Evolutionary conservation across 441 rosid species (phyloP).

Genomic region (Hura crepitans): DNA sequence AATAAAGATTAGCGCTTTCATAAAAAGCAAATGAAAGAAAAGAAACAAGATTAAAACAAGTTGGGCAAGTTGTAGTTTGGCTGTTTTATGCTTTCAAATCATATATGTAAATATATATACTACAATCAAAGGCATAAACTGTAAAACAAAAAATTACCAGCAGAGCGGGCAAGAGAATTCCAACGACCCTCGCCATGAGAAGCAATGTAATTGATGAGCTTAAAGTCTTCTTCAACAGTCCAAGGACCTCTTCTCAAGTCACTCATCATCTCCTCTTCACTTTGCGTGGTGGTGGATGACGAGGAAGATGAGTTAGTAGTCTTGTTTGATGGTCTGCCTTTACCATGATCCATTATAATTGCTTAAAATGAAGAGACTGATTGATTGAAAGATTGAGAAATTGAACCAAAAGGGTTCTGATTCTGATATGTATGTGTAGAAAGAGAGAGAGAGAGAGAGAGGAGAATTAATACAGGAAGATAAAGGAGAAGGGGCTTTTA

Average conservation of each 20-base stretch:
- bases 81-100: no score
- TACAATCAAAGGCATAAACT: no score
- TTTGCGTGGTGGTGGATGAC: constrained; percentile 25
- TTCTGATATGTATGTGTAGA: constrained; percentile 18
- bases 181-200: constrained; percentile 64
- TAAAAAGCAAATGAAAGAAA: neutral
- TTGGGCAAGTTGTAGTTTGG: constrained; percentile 29
- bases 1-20: neutral
- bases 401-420: neutral
- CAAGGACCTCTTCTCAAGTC: constrained; percentile 67
- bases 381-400: constrained; percentile 21
- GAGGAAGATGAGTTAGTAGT: constrained; percentile 19
- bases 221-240: constrained; percentile 72
- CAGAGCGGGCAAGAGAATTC: constrained; percentile 55
- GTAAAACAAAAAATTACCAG: constrained; percentile 38
- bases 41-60: constrained; percentile 28
- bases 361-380: constrained; percentile 32
- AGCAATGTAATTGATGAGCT: constrained; percentile 50
- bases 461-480: constrained; percentile 28
- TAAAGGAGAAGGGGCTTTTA: constrained; percentile 40
- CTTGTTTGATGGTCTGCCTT: constrained; percentile 31
- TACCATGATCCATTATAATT: constrained; percentile 43
- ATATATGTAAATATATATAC: no score
- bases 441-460: constrained; percentile 20
- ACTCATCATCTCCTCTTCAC: constrained; percentile 50